A percentile compares a stretch with the other conserved stretches of the same genome.
These are phyloP conservation scores for Poteriospumella lacustris DNA, from an alignment of 108 stramenopile genomes.

Conservation along the genomic window DNA sequence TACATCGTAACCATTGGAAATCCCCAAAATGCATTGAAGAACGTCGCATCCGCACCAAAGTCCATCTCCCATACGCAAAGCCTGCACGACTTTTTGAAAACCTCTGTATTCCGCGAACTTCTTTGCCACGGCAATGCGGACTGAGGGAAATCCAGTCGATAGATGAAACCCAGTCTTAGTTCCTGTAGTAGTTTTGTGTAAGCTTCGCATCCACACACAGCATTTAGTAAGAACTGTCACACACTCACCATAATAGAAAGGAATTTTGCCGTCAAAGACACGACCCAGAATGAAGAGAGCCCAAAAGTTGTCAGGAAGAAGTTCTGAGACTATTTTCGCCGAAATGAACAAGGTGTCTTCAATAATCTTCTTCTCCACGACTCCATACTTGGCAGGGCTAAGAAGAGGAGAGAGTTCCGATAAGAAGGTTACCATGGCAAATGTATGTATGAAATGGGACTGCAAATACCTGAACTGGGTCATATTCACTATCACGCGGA, in stretches of 20 bases:
- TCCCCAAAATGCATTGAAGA: not conserved
- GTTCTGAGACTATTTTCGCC: not conserved
- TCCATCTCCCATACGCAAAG: not conserved
- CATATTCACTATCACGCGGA: too few relatives aligned
- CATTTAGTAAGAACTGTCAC: too few relatives aligned
- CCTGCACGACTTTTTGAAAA: not conserved
- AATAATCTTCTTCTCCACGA: not conserved
- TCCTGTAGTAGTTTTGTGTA: not conserved
- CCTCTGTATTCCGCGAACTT: constrained; percentile 14
- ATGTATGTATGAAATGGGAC: too few relatives aligned
- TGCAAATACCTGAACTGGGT: too few relatives aligned
- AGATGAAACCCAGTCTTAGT: not conserved
- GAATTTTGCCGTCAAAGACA: not conserved
- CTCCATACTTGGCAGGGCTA: not conserved
- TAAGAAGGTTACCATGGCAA: too few relatives aligned
- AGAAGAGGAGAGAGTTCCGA: too few relatives aligned
- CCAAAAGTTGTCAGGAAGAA: not conserved
- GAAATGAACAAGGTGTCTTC: not conserved
- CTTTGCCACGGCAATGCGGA: not conserved
- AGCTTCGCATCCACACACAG: not conserved
- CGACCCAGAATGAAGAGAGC: not conserved
- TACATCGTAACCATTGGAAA: not conserved
- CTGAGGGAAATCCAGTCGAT: not conserved
- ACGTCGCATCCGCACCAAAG: not conserved
- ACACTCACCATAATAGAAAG: too few relatives aligned